Conservation (phyloP, 2,329 filamentous ascomycete genomes). For the Dendrostoma leiphaemia region DNA sequence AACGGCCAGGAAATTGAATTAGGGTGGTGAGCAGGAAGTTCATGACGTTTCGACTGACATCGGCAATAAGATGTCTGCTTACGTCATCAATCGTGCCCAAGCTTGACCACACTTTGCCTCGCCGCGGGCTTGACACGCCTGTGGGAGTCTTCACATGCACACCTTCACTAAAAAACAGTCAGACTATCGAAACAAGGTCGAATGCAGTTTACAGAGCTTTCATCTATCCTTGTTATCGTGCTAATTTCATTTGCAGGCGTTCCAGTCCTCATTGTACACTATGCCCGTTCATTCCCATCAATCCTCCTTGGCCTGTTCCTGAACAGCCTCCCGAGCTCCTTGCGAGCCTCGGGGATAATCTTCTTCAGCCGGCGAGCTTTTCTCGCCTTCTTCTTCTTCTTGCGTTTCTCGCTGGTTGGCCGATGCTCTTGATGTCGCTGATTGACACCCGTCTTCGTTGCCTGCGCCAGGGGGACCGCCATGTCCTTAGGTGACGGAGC, state of each 20-base stretch:
- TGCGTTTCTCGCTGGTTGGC: not conserved
- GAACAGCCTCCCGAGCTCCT: not conserved
- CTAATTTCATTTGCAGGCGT: too few species aligned
- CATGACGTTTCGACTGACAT: constrained; percentile 5
- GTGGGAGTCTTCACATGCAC: too few species aligned
- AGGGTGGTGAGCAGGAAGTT: not conserved
- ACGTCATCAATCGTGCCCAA: not conserved
- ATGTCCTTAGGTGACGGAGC: constrained; percentile 7
- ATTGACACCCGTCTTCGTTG: too few species aligned
- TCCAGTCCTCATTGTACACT: not conserved
- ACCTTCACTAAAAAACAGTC: too few species aligned
- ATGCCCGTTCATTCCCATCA: not conserved
- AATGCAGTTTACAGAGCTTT: not conserved
- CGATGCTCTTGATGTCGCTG: not conserved
- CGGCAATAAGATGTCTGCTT: constrained; percentile 13
- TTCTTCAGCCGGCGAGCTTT: not conserved
- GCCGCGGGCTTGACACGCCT: too few species aligned
- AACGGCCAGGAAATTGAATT: too few species aligned
- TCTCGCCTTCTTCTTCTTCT: not conserved
- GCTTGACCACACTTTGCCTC: not conserved
- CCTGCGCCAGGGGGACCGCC: not conserved
- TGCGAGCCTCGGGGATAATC: not conserved
- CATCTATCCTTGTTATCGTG: too few species aligned
- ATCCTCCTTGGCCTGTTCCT: too few species aligned
- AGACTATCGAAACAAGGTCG: too few species aligned